Evolutionary conservation across 2,329 filamentous ascomycete genomes (phyloP), one percentile per base, ranked within the genome.

Genomic region (Sporothrix pallida): DNA sequence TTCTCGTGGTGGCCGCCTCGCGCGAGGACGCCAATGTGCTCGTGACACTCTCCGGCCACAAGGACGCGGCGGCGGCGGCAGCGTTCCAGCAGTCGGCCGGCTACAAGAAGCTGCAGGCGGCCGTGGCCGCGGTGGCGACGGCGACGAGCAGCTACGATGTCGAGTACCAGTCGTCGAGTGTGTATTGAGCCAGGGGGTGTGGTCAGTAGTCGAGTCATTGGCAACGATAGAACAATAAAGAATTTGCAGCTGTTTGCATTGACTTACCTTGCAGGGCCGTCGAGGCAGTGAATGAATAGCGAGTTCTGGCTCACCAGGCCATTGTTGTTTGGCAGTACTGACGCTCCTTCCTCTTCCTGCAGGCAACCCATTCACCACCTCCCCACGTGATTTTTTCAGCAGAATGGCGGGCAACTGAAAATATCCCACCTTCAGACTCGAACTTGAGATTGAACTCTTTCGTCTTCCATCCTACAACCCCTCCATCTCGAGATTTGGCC

Each of bases 11-110:
- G 8, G 23, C 46, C 46, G 23, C 48, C 6, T 54, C 26, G 23
- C 46, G 65, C 7, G 65, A 69, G 48, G 65, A 69, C 10, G 23
- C 65, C 46, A 54, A 54, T 42, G 65, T 54, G 23, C 46, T 69
- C 13, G 65, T 69, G 46, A 31, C 42, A 1, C 46, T 69, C 23
- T 37, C 48, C 5, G 65, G 65, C 65, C 65, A 52, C 65, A 69
- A 69, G 46, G 46, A 69, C 17, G 65, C 46, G 26, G 65, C 65
- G 2, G 10, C 46, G 20, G 65, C 48, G 12, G 42, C 44, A 12
- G 65, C 65, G 2, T 69, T 52, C 65, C 65, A 54, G 46, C 23
- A 52, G 48, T 69, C 65, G 4, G 65, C 37, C 10, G 65, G 7
- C 7, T 69, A 69, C 65, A 52, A 54, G 48, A 2, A 12, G 46